Conservation (phyloP, 169 alveolate genomes). For the Eimeria sp. region DNA sequence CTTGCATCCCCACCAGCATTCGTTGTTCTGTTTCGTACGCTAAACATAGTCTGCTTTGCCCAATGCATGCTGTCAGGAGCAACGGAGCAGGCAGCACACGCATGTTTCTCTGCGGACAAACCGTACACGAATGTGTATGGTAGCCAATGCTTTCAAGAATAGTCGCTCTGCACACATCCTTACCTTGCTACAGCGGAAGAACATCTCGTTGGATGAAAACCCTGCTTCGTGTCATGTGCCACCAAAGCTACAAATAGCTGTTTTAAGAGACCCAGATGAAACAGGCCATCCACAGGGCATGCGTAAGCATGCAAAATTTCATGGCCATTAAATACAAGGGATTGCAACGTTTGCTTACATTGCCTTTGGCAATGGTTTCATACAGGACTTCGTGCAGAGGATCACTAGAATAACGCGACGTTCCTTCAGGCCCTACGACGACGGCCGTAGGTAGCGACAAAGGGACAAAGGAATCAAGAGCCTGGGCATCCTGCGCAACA, state of each 20-base stretch:
- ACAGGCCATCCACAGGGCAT: not conserved
- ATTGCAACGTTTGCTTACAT: not conserved
- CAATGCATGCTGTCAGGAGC: constrained; percentile 48
- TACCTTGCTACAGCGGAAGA: not conserved
- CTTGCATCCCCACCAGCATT: constrained; percentile 21
- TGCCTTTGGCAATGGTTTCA: not conserved
- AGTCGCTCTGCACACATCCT: not conserved
- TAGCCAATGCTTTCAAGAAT: not conserved
- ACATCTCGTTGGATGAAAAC: not conserved
- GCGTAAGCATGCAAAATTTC: not conserved
- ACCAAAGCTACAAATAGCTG: not conserved
- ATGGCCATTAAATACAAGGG: not conserved
- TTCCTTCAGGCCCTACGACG: constrained; percentile 31
- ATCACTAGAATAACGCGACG: not conserved
- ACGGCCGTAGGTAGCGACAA: constrained; percentile 24
- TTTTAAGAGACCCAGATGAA: not conserved
- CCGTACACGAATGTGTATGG: not conserved
- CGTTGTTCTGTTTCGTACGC: constrained; percentile 44
- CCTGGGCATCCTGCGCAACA: constrained; percentile 31
- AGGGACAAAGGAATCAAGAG: constrained; percentile 25
- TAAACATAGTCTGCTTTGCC: constrained; percentile 18
- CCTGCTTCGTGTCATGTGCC: not conserved
- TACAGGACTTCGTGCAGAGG: not conserved
- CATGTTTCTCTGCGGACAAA: not conserved
- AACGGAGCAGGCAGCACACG: constrained; percentile 34